A percentile compares a stretch with the other conserved stretches of the same genome.
phyloP scores from a whole-genome alignment of 2,329 filamentous ascomycete species.

The Monosporascus sp. region DNA sequence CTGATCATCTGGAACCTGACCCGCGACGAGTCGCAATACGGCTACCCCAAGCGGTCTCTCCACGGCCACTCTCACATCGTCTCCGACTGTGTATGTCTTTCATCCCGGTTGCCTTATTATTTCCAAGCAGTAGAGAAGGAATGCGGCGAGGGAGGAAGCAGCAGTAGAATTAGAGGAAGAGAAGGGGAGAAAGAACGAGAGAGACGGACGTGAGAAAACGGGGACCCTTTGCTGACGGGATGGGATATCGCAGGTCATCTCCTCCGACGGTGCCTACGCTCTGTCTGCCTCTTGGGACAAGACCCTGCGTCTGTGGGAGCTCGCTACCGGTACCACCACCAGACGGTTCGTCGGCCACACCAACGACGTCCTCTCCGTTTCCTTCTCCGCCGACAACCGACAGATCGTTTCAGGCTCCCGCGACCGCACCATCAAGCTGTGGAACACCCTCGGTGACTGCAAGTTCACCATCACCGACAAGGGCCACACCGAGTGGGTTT shows the following conservation, averaged over 20 bases:
- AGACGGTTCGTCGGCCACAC: constrained; percentile 98
- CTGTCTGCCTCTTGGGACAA: constrained; percentile 99
- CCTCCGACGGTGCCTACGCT: constrained; percentile 97
- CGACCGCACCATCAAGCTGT: constrained; percentile 99
- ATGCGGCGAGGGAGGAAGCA: background rate
- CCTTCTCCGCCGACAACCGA: constrained; percentile 99
- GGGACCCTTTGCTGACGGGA: constrained; percentile 19
- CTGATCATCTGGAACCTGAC: constrained; percentile 99
- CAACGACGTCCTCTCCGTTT: constrained; percentile 99
- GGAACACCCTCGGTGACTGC: constrained; percentile 99
- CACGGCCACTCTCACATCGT: constrained; percentile 99
- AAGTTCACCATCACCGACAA: constrained; percentile 99
- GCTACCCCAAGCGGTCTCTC: constrained; percentile 98
- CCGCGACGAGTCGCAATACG: constrained; percentile 96
- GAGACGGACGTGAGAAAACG: constrained; percentile 5
- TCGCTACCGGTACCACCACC: constrained; percentile 93
- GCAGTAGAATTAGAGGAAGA: background rate
- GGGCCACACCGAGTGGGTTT: constrained; percentile 99
- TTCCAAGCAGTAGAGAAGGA: background rate
- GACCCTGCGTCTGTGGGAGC: constrained; percentile 99
- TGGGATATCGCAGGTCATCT: constrained; percentile 72
- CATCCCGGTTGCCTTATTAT: background rate
- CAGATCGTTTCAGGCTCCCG: constrained; percentile 99
- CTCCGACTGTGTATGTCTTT: constrained; percentile 90
- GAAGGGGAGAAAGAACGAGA: constrained; percentile 1